Evolutionary conservation across 768 basidiomycete genomes (phyloP).

Genomic region (Rhodotorula sphaerocarpa): DNA sequence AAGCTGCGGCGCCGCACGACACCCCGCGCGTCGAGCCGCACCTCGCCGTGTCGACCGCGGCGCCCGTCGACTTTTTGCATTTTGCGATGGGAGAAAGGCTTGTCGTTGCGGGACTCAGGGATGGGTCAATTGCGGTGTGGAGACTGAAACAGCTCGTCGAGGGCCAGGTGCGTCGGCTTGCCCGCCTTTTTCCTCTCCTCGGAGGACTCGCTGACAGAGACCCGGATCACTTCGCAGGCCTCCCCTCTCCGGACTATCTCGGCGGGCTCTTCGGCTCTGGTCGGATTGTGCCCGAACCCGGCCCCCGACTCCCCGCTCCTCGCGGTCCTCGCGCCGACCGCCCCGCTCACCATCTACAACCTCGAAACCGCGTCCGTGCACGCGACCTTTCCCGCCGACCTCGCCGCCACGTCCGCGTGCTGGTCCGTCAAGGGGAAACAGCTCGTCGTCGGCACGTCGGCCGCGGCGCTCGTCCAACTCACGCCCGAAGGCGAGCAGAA

Average conservation of each 20-base stretch:
- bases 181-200: neutral
- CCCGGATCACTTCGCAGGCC: slow-evolving; percentile 15
- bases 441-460: slow-evolving; percentile 40
- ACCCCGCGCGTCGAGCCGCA: neutral
- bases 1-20: slow-evolving; percentile 9
- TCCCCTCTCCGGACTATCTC: slow-evolving; percentile 24
- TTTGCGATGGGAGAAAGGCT: slow-evolving; percentile 35
- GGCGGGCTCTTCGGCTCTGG: slow-evolving; percentile 2
- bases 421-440: slow-evolving; percentile 49
- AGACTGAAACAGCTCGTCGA: slow-evolving; percentile 31
- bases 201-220: neutral
- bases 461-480: slow-evolving; percentile 43
- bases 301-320: slow-evolving; percentile 25
- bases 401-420: slow-evolving; percentile 37
- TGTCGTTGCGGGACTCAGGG: slow-evolving; percentile 29
- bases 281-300: slow-evolving; percentile 34
- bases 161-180: slow-evolving; percentile 9
- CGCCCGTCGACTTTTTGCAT: slow-evolving; percentile 30
- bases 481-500: slow-evolving; percentile 45
- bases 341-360: slow-evolving; percentile 13
- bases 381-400: slow-evolving; percentile 2
- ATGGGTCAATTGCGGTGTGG: slow-evolving; percentile 28
- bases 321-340: slow-evolving; percentile 24
- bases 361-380: slow-evolving; percentile 9
- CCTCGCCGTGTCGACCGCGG: neutral